Conservation (phyloP, 179 eudicot species). For the Sideroxylon spinosum region DNA sequence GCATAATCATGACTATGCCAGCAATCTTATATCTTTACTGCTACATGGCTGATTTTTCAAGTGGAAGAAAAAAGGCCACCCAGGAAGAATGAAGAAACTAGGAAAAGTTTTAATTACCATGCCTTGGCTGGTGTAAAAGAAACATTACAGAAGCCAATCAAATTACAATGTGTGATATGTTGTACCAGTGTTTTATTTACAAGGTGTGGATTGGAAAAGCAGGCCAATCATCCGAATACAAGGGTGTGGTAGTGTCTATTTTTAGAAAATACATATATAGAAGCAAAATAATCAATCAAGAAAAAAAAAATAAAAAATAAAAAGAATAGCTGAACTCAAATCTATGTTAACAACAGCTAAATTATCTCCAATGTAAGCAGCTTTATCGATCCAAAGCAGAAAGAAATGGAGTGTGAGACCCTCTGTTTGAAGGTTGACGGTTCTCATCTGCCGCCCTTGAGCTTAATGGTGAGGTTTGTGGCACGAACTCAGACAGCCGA, state of each 20-base stretch:
- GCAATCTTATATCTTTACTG: no score
- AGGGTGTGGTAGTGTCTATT: no score
- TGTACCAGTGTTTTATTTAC: not conserved
- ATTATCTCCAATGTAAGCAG: not conserved
- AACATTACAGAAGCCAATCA: not conserved
- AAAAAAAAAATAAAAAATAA: conserved; percentile 5
- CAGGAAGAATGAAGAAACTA: not conserved
- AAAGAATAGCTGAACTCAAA: not conserved
- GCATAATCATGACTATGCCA: no score
- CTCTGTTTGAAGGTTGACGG: conserved; percentile 31
- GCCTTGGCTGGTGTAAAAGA: not conserved
- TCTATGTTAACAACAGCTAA: conserved; percentile 28
- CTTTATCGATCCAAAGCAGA: conserved; percentile 37
- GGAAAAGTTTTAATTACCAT: not conserved
- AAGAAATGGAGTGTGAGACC: conserved; percentile 34
- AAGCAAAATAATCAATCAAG: not conserved
- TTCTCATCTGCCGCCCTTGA: conserved; percentile 41
- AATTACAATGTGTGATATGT: no score
- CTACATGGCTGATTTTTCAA: no score
- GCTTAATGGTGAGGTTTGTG: conserved; percentile 46
- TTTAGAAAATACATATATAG: not conserved
- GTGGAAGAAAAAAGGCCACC: not conserved
- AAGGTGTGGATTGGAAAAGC: not conserved
- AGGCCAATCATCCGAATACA: not conserved
- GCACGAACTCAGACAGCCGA: conserved; percentile 46